These are phyloP conservation scores for Ogataea ganodermae DNA, from an alignment of 805 yeast species.

Conservation along the genomic window DNA sequence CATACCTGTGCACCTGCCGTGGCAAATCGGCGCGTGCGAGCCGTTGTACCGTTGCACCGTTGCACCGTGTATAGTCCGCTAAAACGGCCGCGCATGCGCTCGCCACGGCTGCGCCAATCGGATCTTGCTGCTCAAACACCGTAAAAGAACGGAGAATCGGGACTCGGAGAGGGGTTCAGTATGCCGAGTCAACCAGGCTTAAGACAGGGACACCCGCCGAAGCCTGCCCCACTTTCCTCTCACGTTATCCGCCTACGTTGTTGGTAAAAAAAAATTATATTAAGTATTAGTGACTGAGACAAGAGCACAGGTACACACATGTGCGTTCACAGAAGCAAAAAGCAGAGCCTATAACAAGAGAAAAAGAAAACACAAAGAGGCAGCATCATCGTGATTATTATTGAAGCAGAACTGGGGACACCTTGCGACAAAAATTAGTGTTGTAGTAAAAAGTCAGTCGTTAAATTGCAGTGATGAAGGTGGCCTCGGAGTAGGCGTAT, in stretches of 20 bases:
- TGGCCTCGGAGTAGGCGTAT: constrained; percentile 73
- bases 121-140: neutral
- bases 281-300: neutral
- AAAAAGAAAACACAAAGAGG: neutral
- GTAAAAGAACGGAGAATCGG: neutral
- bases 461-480: constrained; percentile 58
- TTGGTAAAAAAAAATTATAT: constrained; percentile 1
- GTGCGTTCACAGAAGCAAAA: neutral
- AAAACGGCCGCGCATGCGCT: no score
- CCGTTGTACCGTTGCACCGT: no score
- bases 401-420: neutral
- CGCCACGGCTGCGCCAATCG: no score
- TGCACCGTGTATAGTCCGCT: no score
- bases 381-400: neutral
- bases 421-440: neutral
- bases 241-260: neutral
- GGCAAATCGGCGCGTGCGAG: neutral
- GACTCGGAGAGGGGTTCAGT: neutral
- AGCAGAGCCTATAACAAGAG: neutral
- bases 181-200: no score
- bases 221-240: constrained; percentile 7
- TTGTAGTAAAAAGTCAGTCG: neutral
- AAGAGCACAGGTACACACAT: neutral
- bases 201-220: no score
- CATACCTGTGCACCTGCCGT: neutral